Evolutionary conservation across 2,329 filamentous ascomycete species (phyloP), one percentile per base, ranked within the genome.

Genomic region (Diaporthe velutina): DNA sequence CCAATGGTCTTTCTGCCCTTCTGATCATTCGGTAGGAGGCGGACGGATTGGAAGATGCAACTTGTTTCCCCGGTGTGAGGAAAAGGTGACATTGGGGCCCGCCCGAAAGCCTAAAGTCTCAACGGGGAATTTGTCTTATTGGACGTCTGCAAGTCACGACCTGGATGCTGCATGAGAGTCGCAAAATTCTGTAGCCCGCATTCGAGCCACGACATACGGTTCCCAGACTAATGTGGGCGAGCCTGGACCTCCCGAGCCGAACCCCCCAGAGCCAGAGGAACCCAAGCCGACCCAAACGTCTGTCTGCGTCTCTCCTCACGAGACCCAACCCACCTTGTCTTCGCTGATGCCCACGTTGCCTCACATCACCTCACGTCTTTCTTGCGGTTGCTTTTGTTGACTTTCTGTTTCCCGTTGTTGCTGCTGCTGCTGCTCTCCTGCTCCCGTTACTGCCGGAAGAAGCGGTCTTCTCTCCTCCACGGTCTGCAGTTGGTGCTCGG

Each of bases 191-290:
- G 70, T 70, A 75, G 80, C 80, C 80, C 79, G 83, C 83, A 84
- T 83, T 84, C 83, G 83, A 84, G 83, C 83, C 83, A 84, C 83
- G 83, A 84, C 83, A 84, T 78, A 79, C 45, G 76, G 77, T 78
- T 79, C 80, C 80, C 79, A 79, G 79, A 78, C 81, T 78, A 82
- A 81, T 79, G 81, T 80, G 80, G 80, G 80, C 79, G 80, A 80
- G 80, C 79, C 78, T 77, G 76, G 77, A 78, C 75, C 77, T 68
- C 64, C 61, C 66, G 68, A 67, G 72, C 73, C 64, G 48, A 68
- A 68, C 64, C 64, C 64, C 72, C 72, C 68, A 55, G 57, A 35
- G 55, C 64, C 71, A 67, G 57, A 55, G 45, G 50, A 71, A 61
- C 42, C 52, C 42, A 64, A 48, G 15, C 60, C 42, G 42, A 48